Base-by-base conservation (phyloP, 257 asterid genomes). In the Linaria vulgaris region DNA sequence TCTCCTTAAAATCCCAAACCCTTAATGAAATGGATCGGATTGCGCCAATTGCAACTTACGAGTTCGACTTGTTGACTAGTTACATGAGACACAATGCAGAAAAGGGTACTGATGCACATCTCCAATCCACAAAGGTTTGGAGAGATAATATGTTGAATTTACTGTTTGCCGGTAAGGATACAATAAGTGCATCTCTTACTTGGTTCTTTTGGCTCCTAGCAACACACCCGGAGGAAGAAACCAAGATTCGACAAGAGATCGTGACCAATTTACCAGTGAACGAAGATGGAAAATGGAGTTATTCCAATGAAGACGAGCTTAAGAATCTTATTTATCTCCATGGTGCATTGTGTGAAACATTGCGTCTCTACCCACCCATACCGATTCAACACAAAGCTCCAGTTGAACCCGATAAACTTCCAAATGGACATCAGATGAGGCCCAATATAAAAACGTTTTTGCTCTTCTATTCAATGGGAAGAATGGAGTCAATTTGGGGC, bases 341-440 rank as follows among this genome's bases (percentile, higher is more conserved):
- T 1, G 80, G 41, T 0, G 80, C 80, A 4, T 31, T 78, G 3
- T 78, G 78, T 19, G 83, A 78, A 52, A 5, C 80, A 0, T 17
- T 78, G 9, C 64, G 83, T 24, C 71, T 78, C 0, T 78, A 61
- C 52, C 83, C 83, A 0, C 75, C 75, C 0, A 65, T 78, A 3
- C 58, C 78, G 8, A 21, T 78, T 1, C 75, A 74, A 38, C 78
- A 78, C 38, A 74, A 67, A 4, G 75, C 75, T 15, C 72, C 79
- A 7, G 0, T 43, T 0, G 31, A 59, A 37, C 15, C 17, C 1
- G 79, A 73, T 47, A 25, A 37, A 4, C 79, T 78, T 6, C 83
- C 80, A 1, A 67, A 70, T 23, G 79, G 79, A 1, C 72, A 74
- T 9, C 1, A 8, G 24, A 50, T 76, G 0, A 12, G 11, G 12